Evolutionary conservation across 2,329 filamentous ascomycete species (phyloP).

Genomic region (Rutstroemia sp.): DNA sequence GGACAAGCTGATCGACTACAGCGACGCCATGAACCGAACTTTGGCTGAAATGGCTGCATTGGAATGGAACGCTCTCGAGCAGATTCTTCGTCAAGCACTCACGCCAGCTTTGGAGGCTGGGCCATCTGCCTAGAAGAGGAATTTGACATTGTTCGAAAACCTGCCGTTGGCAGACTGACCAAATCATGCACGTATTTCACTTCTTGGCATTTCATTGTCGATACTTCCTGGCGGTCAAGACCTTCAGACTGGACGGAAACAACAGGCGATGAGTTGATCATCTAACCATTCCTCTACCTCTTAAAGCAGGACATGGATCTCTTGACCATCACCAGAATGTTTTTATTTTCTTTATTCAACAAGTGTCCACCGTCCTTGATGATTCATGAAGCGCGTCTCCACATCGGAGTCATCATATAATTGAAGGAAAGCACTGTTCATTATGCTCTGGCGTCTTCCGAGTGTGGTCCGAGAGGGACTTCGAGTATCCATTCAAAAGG

Average conservation of each 20-base stretch:
- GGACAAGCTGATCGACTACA: conserved; percentile 41
- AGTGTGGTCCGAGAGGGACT: conserved; percentile 1
- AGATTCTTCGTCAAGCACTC: conserved; percentile 34
- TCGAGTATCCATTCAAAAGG: background rate
- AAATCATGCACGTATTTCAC: background rate
- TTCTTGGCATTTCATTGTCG: background rate
- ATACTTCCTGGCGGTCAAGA: background rate
- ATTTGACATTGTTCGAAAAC: background rate
- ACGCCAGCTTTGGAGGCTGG: conserved; percentile 12
- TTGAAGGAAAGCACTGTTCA: conserved; percentile 7
- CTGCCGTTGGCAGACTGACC: background rate
- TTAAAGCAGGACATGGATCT: too few relatives aligned
- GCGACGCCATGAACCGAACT: conserved; percentile 35
- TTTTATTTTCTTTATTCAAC: background rate
- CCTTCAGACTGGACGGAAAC: background rate
- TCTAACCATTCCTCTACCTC: too few relatives aligned
- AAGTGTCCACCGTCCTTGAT: conserved; percentile 4
- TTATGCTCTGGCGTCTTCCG: background rate
- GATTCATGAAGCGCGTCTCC: conserved; percentile 9
- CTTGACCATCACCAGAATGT: background rate
- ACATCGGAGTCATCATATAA: background rate
- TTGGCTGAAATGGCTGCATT: conserved; percentile 38
- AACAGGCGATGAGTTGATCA: too few relatives aligned
- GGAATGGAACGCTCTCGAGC: conserved; percentile 45
- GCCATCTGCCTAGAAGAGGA: background rate